Evolutionary conservation across 73 alveolate genomes (phyloP).

Genomic region (Breviolum minutum): DNA sequence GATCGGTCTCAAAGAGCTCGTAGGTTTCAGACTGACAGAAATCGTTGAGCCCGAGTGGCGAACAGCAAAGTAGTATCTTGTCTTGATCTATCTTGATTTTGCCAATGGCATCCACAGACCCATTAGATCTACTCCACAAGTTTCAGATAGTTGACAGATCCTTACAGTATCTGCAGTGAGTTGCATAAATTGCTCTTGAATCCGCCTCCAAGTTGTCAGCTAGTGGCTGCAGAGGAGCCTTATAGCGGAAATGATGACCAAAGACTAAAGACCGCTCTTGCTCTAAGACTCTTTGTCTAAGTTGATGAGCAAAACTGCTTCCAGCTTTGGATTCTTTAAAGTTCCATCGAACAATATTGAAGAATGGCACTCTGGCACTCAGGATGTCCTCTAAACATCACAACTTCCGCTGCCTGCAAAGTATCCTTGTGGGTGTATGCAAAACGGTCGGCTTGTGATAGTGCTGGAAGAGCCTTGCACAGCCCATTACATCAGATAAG

Average conservation of each 20-base stretch:
- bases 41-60: neutral
- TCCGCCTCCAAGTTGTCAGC: constrained; percentile 87
- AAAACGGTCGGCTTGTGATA: constrained; percentile 89
- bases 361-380: neutral
- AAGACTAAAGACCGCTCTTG: neutral
- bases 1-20: constrained; percentile 90
- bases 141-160: no score
- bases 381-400: neutral
- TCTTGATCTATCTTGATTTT: neutral
- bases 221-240: constrained; percentile 91
- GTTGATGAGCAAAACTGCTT: neutral
- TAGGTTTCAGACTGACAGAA: constrained; percentile 74
- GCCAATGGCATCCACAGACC: neutral
- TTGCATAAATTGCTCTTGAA: neutral
- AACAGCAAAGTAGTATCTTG: neutral
- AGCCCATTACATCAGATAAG: neutral
- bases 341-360: neutral
- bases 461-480: constrained; percentile 62
- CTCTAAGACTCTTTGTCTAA: no score
- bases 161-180: neutral
- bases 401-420: constrained; percentile 44
- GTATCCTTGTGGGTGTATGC: constrained; percentile 75
- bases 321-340: neutral
- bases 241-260: no score
- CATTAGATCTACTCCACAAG: no score